These are phyloP conservation scores for Amorphotheca resinae DNA, from an alignment of 495 filamentous ascomycete genomes.

Conservation along the genomic window DNA sequence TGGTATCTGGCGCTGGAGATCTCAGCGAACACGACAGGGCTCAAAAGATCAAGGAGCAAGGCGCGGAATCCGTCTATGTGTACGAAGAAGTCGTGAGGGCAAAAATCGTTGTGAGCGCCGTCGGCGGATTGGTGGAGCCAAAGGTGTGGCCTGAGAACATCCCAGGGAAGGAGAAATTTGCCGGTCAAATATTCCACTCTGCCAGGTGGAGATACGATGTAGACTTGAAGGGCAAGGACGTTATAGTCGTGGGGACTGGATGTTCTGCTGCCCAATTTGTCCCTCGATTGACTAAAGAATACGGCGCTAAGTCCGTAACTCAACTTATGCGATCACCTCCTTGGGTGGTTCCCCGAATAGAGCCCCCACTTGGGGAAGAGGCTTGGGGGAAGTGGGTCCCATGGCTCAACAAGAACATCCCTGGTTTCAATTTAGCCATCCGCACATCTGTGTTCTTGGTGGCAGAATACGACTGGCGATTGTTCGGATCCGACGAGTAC, in stretches of 20 bases:
- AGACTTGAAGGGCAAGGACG: constrained; percentile 36
- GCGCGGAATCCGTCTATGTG: constrained; percentile 23
- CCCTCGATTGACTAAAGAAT: constrained; percentile 24
- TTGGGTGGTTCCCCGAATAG: constrained; percentile 37
- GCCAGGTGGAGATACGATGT: constrained; percentile 40
- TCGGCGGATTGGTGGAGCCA: constrained; percentile 38
- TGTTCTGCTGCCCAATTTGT: constrained; percentile 36
- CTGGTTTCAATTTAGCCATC: constrained; percentile 11
- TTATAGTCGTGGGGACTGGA: constrained; percentile 38
- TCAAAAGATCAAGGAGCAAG: constrained; percentile 17
- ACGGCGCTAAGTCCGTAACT: constrained; percentile 41
- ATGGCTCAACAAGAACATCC: constrained; percentile 14
- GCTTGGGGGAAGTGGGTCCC: constrained; percentile 22
- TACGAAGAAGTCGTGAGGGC: constrained; percentile 33
- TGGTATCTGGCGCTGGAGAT: constrained; percentile 19
- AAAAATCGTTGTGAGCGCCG: constrained; percentile 44
- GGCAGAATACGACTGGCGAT: constrained; percentile 25
- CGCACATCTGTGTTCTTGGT: constrained; percentile 5
- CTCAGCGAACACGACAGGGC: constrained; percentile 16
- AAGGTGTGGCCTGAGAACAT: constrained; percentile 26
- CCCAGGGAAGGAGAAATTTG: constrained; percentile 31
- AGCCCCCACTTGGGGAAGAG: constrained; percentile 25
- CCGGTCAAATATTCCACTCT: constrained; percentile 40
- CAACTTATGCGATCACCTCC: constrained; percentile 53
- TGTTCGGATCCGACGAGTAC: constrained; percentile 24